phyloP scores from a whole-genome alignment of 2,329 filamentous ascomycete species.

The Fusarium nanum region DNA sequence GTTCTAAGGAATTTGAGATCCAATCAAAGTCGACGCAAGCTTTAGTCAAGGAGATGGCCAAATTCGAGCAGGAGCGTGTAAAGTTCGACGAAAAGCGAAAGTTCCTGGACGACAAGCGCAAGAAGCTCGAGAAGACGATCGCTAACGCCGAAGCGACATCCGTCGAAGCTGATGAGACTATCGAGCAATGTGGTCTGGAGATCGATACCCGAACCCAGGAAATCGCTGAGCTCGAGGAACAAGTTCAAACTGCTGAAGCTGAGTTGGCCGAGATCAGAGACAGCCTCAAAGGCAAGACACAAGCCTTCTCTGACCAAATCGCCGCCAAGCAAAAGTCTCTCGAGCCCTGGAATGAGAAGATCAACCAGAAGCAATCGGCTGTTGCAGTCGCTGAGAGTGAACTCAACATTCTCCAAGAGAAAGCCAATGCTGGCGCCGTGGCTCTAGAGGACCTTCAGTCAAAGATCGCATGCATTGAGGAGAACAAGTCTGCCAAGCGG shows the following conservation, averaged over 20 bases:
- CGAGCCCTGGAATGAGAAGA: conserved; percentile 96
- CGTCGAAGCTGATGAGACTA: conserved; percentile 79
- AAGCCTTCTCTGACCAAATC: conserved; percentile 93
- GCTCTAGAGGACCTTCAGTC: conserved; percentile 84
- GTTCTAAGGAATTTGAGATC: conserved; percentile 83
- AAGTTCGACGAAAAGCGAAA: conserved; percentile 99
- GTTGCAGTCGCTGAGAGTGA: conserved; percentile 97
- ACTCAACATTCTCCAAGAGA: conserved; percentile 89
- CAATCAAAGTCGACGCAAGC: conserved; percentile 85
- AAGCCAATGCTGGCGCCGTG: conserved; percentile 86
- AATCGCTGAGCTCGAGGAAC: conserved; percentile 78
- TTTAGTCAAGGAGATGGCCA: conserved; percentile 86
- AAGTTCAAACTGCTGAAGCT: conserved; percentile 81
- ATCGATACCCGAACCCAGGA: conserved; percentile 81
- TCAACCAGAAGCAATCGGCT: conserved; percentile 93
- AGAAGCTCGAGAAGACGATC: conserved; percentile 92
- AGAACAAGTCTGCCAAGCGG: conserved; percentile 76
- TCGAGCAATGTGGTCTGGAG: conserved; percentile 81
- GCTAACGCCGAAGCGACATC: conserved; percentile 79
- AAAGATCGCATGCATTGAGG: conserved; percentile 80
- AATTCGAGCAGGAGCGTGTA: conserved; percentile 95
- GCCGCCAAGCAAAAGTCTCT: conserved; percentile 91
- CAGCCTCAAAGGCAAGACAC: conserved; percentile 92
- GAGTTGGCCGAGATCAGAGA: conserved; percentile 88
- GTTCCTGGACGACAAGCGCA: conserved; percentile 88